These are phyloP conservation scores for Coemansia sp. DNA, from an alignment of 192 early-diverging fungal species.

Conservation along the genomic window DNA sequence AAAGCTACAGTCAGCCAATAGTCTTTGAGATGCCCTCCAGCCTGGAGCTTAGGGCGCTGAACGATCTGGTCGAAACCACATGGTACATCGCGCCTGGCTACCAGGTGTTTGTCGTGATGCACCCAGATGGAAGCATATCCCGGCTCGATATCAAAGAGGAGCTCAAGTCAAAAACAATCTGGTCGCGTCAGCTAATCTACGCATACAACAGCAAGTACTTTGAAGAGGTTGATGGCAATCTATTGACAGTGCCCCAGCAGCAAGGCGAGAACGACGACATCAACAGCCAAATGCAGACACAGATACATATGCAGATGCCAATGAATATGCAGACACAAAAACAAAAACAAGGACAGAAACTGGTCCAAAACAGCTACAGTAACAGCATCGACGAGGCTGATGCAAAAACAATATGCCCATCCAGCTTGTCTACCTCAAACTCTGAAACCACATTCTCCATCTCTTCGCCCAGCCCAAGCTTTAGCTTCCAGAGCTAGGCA, in stretches of 20 bases:
- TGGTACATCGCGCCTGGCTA: conserved; percentile 11
- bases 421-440: neutral
- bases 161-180: conserved; percentile 1
- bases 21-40: neutral
- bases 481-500: neutral
- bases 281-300: neutral
- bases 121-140: neutral
- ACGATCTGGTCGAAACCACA: neutral
- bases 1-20: conserved; percentile 8
- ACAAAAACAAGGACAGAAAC: neutral
- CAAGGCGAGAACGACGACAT: neutral
- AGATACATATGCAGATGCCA: neutral
- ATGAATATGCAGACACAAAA: neutral
- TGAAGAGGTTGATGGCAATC: conserved; percentile 1
- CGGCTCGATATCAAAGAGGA: conserved; percentile 4
- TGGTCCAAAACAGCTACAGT: neutral
- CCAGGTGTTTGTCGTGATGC: conserved; percentile 7
- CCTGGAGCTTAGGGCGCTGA: conserved; percentile 2
- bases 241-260: conserved; percentile 2
- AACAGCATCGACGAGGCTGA: neutral
- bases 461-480: neutral
- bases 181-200: conserved; percentile 9
- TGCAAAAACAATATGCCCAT: neutral
- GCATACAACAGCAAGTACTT: conserved; percentile 11
- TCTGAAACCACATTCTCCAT: neutral